phyloP scores from a whole-genome alignment of 2,329 filamentous ascomycete species.

The Pestalotiopsis fici region DNA sequence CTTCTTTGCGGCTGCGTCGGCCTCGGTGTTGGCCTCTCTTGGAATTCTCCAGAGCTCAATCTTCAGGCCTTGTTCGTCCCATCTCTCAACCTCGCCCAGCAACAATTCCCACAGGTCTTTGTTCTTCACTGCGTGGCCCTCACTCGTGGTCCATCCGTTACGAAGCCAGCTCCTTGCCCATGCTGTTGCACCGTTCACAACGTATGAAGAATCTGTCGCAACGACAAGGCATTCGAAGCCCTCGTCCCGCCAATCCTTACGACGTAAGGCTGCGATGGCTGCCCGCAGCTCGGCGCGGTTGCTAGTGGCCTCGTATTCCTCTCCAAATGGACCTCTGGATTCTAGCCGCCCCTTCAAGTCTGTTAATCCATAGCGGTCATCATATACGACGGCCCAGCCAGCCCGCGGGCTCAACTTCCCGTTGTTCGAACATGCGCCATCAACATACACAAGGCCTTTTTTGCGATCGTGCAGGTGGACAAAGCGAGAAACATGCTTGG shows the following conservation, averaged over 20 bases:
- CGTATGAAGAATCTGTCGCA: conserved; percentile 55
- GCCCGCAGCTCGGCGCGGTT: conserved; percentile 59
- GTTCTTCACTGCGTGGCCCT: conserved; percentile 43
- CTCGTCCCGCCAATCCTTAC: conserved; percentile 43
- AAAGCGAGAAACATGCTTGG: neutral
- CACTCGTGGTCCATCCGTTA: conserved; percentile 43
- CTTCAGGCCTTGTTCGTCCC: neutral
- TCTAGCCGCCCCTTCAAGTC: conserved; percentile 31
- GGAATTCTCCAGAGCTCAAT: neutral
- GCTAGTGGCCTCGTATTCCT: conserved; percentile 40
- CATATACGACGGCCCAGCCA: neutral
- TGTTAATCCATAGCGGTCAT: neutral
- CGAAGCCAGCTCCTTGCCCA: conserved; percentile 43
- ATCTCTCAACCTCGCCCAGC: conserved; percentile 1
- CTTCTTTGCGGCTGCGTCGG: neutral
- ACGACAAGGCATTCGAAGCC: conserved; percentile 44
- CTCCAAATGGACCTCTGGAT: conserved; percentile 40
- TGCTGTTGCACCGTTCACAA: conserved; percentile 43
- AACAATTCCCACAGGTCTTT: conserved; percentile 50
- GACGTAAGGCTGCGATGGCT: conserved; percentile 49
- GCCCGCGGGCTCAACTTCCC: neutral
- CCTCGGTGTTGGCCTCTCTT: neutral
- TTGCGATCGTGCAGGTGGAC: neutral
- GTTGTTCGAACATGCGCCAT: neutral
- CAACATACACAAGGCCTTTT: neutral